Evolutionary conservation across 495 filamentous ascomycete genomes (phyloP).

Genomic region (Trichoderma gamsii): DNA sequence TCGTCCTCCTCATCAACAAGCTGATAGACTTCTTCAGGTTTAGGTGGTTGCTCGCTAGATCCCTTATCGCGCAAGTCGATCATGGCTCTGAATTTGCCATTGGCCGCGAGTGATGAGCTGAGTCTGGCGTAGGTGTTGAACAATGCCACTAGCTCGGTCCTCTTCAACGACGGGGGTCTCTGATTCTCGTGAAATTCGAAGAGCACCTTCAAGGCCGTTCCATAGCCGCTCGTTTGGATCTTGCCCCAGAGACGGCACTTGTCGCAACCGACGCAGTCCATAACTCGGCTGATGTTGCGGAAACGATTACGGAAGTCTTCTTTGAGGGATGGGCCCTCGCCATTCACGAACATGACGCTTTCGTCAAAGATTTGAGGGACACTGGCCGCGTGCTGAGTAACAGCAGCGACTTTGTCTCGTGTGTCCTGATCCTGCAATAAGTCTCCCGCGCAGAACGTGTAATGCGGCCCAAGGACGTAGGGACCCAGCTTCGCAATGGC

Average conservation of each 20-base stretch:
- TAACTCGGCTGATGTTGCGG: slow-evolving; percentile 88
- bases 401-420: slow-evolving; percentile 66
- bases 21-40: slow-evolving; percentile 20
- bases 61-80: slow-evolving; percentile 50
- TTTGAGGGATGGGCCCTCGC: slow-evolving; percentile 65
- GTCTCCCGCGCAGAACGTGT: slow-evolving; percentile 91
- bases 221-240: slow-evolving; percentile 91
- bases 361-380: slow-evolving; percentile 86
- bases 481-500: slow-evolving; percentile 87
- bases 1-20: background rate
- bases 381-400: slow-evolving; percentile 61
- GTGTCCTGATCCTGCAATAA: slow-evolving; percentile 69
- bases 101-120: slow-evolving; percentile 66
- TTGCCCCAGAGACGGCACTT: slow-evolving; percentile 99
- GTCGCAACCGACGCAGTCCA: slow-evolving; percentile 99
- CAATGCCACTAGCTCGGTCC: slow-evolving; percentile 88
- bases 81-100: slow-evolving; percentile 67
- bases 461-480: slow-evolving; percentile 55
- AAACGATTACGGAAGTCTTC: slow-evolving; percentile 98
- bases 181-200: slow-evolving; percentile 84
- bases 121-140: slow-evolving; percentile 90
- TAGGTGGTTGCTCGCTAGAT: slow-evolving; percentile 26
- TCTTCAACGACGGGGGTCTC: slow-evolving; percentile 63
- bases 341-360: slow-evolving; percentile 82
- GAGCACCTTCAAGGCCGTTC: slow-evolving; percentile 87